Conservation (phyloP, 2,329 filamentous ascomycete species). For the Xylaria sp. region DNA sequence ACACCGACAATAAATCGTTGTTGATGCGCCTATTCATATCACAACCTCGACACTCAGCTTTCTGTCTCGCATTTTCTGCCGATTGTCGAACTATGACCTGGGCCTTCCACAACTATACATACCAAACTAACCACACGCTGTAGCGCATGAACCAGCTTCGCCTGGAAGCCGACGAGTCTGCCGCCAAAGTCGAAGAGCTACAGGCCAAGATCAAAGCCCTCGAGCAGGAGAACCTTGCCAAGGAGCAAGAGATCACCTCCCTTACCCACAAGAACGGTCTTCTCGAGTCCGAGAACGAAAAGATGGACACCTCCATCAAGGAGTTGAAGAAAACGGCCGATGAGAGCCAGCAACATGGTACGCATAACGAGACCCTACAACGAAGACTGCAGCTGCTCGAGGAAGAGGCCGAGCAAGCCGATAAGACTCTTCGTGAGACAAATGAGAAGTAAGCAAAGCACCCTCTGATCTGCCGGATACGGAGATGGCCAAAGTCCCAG, state of each 20-base stretch:
- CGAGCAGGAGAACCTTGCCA: slow-evolving; percentile 93
- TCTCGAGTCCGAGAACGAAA: slow-evolving; percentile 90
- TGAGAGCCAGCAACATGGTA: slow-evolving; percentile 82
- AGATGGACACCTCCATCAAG: slow-evolving; percentile 84
- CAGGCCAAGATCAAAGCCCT: slow-evolving; percentile 86
- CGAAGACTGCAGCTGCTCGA: slow-evolving; percentile 95
- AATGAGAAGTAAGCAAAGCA: slow-evolving; percentile 88
- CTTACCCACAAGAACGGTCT: slow-evolving; percentile 94
- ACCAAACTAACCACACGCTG: slow-evolving; percentile 23
- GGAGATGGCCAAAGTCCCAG: background rate
- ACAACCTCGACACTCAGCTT: background rate
- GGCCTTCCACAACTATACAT: slow-evolving; percentile 17
- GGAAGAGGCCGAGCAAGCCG: slow-evolving; percentile 96
- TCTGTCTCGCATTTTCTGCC: background rate
- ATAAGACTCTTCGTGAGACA: slow-evolving; percentile 94
- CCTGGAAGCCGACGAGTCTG: slow-evolving; percentile 88
- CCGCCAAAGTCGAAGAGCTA: slow-evolving; percentile 85
- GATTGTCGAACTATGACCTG: background rate
- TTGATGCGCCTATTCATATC: slow-evolving; percentile 18
- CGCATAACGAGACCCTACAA: slow-evolving; percentile 90
- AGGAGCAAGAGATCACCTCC: slow-evolving; percentile 98
- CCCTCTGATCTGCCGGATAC: background rate
- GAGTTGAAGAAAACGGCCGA: slow-evolving; percentile 88
- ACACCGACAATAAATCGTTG: slow-evolving; percentile 15
- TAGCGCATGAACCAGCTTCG: slow-evolving; percentile 97